phyloP scores from a whole-genome alignment of 106 monocot genomes.

The Vanilla planifolia region DNA sequence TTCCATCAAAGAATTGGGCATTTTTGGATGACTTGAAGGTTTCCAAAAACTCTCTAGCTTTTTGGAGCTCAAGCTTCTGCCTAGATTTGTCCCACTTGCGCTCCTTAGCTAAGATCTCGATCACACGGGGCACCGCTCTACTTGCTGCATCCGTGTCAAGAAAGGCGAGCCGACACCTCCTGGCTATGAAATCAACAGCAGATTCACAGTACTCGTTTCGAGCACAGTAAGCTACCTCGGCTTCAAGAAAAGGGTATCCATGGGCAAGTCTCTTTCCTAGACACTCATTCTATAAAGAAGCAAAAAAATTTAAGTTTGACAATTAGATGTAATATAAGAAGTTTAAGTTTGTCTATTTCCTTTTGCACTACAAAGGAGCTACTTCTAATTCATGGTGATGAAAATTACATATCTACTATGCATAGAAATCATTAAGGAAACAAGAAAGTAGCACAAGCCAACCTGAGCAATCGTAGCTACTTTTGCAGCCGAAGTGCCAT shows the following conservation, averaged over 20 bases:
- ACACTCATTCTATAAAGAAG: conserved; percentile 61
- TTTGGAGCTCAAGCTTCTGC: conserved; percentile 68
- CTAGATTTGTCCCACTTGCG: conserved; percentile 86
- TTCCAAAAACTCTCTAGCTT: conserved; percentile 72
- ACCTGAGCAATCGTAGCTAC: conserved; percentile 97
- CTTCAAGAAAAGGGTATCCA: conserved; percentile 93
- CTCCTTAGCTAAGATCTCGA: conserved; percentile 74
- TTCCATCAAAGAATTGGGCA: conserved; percentile 87
- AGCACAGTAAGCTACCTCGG: conserved; percentile 96
- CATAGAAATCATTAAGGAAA: neutral
- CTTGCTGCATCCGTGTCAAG: conserved; percentile 94
- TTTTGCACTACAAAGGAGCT: neutral
- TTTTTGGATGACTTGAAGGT: conserved; percentile 98
- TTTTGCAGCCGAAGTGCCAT: conserved; percentile 69
- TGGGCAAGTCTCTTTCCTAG: conserved; percentile 90
- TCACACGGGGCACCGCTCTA: conserved; percentile 73
- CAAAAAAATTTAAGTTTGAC: too few species aligned
- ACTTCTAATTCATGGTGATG: neutral
- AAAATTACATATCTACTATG: conserved; percentile 4
- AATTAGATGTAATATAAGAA: too few species aligned
- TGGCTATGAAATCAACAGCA: conserved; percentile 83
- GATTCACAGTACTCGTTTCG: conserved; percentile 92
- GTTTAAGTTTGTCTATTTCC: too few species aligned
- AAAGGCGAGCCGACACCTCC: conserved; percentile 84
- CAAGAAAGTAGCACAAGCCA: neutral